Evolutionary conservation across 345 rosid genomes (phyloP).

Genomic region (Salix viminalis): DNA sequence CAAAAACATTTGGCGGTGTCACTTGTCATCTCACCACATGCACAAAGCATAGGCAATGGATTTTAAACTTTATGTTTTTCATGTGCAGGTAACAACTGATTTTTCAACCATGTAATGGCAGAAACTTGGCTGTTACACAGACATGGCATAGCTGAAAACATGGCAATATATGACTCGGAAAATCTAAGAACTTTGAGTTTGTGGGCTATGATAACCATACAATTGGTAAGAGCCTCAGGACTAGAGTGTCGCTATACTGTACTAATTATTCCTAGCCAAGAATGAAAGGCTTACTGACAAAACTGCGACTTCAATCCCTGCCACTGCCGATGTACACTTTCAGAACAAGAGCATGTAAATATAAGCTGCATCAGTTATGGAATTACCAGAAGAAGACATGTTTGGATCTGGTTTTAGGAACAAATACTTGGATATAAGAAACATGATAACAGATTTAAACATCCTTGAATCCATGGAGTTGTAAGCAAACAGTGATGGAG

Average conservation of each 20-base stretch:
- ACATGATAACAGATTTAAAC: neutral
- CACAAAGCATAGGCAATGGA: too few species aligned
- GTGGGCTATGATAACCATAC: neutral
- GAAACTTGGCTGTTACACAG: too few species aligned
- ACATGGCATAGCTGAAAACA: too few species aligned
- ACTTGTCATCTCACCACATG: too few species aligned
- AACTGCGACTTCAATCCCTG: neutral
- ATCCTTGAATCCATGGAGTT: neutral
- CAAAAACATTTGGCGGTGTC: too few species aligned
- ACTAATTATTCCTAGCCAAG: neutral
- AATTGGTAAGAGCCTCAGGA: neutral
- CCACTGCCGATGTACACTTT: neutral
- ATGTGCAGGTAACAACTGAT: too few species aligned
- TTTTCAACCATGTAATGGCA: too few species aligned
- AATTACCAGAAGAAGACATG: neutral
- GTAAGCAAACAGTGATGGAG: neutral
- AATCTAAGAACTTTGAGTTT: neutral
- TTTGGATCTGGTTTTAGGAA: conserved; percentile 2
- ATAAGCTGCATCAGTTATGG: neutral
- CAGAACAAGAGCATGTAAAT: neutral
- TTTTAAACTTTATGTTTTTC: too few species aligned
- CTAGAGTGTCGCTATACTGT: neutral
- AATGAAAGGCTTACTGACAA: neutral
- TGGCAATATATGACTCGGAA: too few species aligned
- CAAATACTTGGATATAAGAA: neutral